Percentiles rank a stretch among this genome's conserved stretches.
These are phyloP conservation scores for Rhizodiscina lignyota DNA, from an alignment of 495 filamentous ascomycete genomes.

Conservation along the genomic window DNA sequence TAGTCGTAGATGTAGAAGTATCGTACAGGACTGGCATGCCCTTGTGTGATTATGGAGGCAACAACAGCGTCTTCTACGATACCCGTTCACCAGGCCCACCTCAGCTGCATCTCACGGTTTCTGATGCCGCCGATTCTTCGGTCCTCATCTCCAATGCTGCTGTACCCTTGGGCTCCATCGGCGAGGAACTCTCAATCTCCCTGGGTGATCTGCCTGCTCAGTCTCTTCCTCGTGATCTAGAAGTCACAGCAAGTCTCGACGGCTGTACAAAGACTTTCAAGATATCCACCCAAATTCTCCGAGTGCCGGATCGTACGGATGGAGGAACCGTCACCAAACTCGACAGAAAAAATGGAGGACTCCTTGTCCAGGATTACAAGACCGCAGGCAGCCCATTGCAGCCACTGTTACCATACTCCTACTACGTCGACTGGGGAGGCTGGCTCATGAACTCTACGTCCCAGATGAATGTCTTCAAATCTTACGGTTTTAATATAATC, in stretches of 20 bases:
- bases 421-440: constrained; percentile 39
- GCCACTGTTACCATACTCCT: constrained; percentile 45
- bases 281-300: constrained; percentile 29
- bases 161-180: constrained; percentile 29
- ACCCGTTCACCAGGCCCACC: background rate
- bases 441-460: constrained; percentile 31
- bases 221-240: constrained; percentile 26
- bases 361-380: constrained; percentile 24
- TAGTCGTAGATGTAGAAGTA: too few relatives aligned
- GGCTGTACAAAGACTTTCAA: constrained; percentile 23
- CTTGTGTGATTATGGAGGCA: too few relatives aligned
- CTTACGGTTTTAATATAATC: constrained; percentile 36
- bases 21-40: constrained; percentile 10
- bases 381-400: constrained; percentile 22
- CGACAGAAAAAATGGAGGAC: constrained; percentile 41
- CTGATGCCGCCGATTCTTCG: background rate
- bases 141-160: constrained; percentile 7
- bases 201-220: constrained; percentile 29
- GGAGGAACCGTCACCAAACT: constrained; percentile 44
- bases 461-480: constrained; percentile 25
- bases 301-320: constrained; percentile 37
- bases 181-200: constrained; percentile 27
- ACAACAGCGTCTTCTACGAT: background rate
- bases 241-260: constrained; percentile 11
- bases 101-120: background rate